These are phyloP conservation scores for Trichocladium antarcticum DNA, from an alignment of 495 filamentous ascomycete genomes.

Conservation along the genomic window DNA sequence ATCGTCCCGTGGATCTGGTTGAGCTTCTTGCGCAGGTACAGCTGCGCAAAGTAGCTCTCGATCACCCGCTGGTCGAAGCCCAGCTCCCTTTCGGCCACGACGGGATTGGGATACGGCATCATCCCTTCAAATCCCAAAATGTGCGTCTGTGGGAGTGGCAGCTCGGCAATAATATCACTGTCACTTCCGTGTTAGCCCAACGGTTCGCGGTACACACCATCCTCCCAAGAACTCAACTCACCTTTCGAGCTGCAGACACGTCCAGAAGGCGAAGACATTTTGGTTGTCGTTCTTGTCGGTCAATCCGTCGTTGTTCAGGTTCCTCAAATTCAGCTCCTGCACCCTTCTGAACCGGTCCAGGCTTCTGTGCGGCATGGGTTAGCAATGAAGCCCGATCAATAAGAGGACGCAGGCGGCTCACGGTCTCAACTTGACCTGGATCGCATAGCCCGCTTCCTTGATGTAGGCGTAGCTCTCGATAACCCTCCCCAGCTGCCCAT, in stretches of 20 bases:
- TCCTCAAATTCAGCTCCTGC: too few species aligned
- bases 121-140: conserved; percentile 61
- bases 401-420: conserved; percentile 32
- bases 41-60: conserved; percentile 75
- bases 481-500: conserved; percentile 74
- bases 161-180: conserved; percentile 81
- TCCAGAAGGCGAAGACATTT: conserved; percentile 74
- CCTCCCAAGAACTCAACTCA: conserved; percentile 27
- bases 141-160: conserved; percentile 69
- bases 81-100: conserved; percentile 29
- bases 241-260: conserved; percentile 89
- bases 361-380: conserved; percentile 22
- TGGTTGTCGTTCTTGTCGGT: conserved; percentile 7
- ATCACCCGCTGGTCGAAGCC: conserved; percentile 47
- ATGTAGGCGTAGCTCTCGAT: conserved; percentile 90
- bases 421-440: conserved; percentile 69
- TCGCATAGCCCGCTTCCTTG: conserved; percentile 59
- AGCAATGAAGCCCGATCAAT: neutral
- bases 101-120: conserved; percentile 51
- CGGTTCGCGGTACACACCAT: neutral
- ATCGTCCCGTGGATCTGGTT: conserved; percentile 74
- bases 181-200: conserved; percentile 18
- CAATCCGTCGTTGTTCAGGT: neutral
- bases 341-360: conserved; percentile 33
- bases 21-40: conserved; percentile 72